A percentile compares a stretch with the other conserved stretches of the same genome.
phyloP scores from a whole-genome alignment of 83 land plant genomes.

The Larix sibirica region DNA sequence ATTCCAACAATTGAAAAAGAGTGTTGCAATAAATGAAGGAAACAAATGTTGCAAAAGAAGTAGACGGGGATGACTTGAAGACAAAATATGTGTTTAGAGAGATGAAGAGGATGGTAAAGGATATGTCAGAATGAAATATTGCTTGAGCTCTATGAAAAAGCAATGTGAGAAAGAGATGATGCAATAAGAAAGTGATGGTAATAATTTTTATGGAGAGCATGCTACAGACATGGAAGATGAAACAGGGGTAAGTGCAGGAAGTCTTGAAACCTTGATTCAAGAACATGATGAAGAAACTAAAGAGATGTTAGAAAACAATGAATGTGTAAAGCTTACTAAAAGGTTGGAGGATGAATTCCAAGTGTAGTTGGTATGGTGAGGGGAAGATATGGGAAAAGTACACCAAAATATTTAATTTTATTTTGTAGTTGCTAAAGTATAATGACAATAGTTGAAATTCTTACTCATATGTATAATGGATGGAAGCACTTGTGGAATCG shows the following conservation, averaged over 20 bases:
- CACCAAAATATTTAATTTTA: no score
- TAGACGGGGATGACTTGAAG: no score
- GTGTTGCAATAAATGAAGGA: no score
- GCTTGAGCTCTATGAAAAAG: constrained; percentile 56
- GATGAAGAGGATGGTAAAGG: no score
- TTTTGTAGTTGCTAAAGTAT: constrained; percentile 37
- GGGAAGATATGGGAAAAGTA: no score
- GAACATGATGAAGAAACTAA: not conserved
- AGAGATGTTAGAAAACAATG: no score
- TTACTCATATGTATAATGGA: constrained; percentile 91
- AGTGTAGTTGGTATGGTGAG: no score
- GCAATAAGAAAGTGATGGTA: constrained; percentile 20
- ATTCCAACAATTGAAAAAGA: no score
- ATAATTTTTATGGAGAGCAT: not conserved
- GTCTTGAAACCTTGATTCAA: not conserved
- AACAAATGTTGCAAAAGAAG: no score
- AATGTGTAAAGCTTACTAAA: no score
- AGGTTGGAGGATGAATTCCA: no score
- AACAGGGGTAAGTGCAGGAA: not conserved
- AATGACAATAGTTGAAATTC: constrained; percentile 92
- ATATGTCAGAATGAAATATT: constrained; percentile 38
- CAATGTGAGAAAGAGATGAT: constrained; percentile 67
- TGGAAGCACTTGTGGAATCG: constrained; percentile 77
- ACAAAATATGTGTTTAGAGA: no score
- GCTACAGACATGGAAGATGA: not conserved